These are phyloP conservation scores for Cystobasidium onofrii DNA, from an alignment of 768 basidiomycete species.

Conservation along the genomic window DNA sequence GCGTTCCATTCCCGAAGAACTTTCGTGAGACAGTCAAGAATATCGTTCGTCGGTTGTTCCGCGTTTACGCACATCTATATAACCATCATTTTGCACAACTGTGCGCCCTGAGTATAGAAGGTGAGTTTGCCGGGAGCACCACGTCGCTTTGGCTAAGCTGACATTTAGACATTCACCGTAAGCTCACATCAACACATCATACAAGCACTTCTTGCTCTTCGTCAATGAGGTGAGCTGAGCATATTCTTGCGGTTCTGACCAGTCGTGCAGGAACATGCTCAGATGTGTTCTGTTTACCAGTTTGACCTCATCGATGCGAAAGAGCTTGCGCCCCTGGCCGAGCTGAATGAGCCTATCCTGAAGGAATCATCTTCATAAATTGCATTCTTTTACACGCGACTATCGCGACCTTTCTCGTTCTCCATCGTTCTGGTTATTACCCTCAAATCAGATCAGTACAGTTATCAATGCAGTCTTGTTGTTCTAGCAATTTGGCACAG, in stretches of 20 bases:
- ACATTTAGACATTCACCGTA: slow-evolving; percentile 15
- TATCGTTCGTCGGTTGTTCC: slow-evolving; percentile 82
- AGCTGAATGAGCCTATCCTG: slow-evolving; percentile 84
- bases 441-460: background rate
- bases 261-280: background rate
- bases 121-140: slow-evolving; percentile 49
- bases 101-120: slow-evolving; percentile 95
- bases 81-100: slow-evolving; percentile 99
- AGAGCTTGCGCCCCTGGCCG: slow-evolving; percentile 86
- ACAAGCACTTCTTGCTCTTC: slow-evolving; percentile 95
- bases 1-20: slow-evolving; percentile 78
- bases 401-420: no score
- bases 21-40: slow-evolving; percentile 86
- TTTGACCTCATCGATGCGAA: slow-evolving; percentile 94
- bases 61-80: slow-evolving; percentile 97
- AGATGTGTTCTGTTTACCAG: slow-evolving; percentile 46
- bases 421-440: no score
- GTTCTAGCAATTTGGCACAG: no score
- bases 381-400: no score
- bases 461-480: no score
- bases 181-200: slow-evolving; percentile 98
- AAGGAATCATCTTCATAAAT: slow-evolving; percentile 15
- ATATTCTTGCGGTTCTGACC: background rate
- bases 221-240: slow-evolving; percentile 68
- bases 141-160: background rate